A percentile compares a stretch with the other conserved stretches of the same genome.
These are phyloP conservation scores for Ganoderma sp. DNA, from an alignment of 1,284 basidiomycete genomes.

Conservation along the genomic window DNA sequence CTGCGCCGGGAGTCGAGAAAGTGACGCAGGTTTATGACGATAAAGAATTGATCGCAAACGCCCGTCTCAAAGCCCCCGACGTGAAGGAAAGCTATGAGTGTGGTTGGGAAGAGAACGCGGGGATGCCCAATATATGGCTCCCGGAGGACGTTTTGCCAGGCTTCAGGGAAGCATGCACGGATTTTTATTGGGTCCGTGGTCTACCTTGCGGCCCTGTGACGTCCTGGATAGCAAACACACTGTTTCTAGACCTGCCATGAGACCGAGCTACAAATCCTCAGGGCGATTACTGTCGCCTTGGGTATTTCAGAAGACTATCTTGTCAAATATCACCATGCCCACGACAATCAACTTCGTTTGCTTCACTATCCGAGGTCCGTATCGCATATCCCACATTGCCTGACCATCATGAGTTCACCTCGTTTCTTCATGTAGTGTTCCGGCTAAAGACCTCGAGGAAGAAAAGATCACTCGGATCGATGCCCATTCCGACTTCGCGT, in stretches of 20 bases:
- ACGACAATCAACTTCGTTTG: constrained; percentile 63
- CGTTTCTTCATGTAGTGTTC: constrained; percentile 41
- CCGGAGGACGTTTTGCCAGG: constrained; percentile 59
- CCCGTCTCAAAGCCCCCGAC: constrained; percentile 50
- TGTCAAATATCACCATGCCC: constrained; percentile 47
- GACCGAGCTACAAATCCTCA: constrained; percentile 51
- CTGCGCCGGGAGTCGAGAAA: constrained; percentile 53
- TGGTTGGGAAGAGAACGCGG: constrained; percentile 52
- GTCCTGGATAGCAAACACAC: neutral
- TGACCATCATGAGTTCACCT: neutral
- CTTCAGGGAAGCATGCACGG: constrained; percentile 56
- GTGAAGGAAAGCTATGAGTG: constrained; percentile 65
- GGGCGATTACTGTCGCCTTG: constrained; percentile 59
- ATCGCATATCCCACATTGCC: neutral
- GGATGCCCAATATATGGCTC: constrained; percentile 64
- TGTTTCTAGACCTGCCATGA: constrained; percentile 45
- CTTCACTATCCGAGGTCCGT: constrained; percentile 61
- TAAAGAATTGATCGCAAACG: constrained; percentile 42
- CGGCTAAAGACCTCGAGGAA: constrained; percentile 42
- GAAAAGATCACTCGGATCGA: constrained; percentile 55
- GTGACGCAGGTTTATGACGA: constrained; percentile 50
- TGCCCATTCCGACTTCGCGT: constrained; percentile 65
- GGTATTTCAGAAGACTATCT: constrained; percentile 55
- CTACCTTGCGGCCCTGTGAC: neutral
- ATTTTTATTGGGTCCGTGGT: constrained; percentile 56